Evolutionary conservation across 2,329 filamentous ascomycete species (phyloP), one percentile per base, ranked within the genome.

Genomic region (Fusarium gaditjirri): DNA sequence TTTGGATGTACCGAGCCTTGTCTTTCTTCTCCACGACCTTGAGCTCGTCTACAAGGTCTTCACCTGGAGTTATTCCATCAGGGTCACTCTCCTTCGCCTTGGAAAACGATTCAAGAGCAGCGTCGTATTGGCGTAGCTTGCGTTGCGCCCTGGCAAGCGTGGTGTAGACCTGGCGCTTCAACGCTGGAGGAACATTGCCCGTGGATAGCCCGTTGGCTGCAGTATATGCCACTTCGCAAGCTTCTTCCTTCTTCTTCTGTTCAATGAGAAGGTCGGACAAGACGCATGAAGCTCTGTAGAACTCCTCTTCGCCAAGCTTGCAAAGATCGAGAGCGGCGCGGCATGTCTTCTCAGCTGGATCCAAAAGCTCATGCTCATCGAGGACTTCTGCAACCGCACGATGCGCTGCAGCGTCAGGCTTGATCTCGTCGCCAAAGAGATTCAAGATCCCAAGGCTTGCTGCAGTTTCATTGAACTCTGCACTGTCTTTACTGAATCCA

Each of bases 341-440:
- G 6, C 50, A 36, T 12, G 31, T 43, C 7, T 33, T 41, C 25
- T 47, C 41, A 5, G 65, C 63, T 13, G 36, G 35, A 1, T 27
- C 53, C 1, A 29, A 8, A 5, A 39, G 23, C 4, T 36, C 23
- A 19, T 55, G 17, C 3, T 44, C 9, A 14, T 31, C 6, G 6
- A 66, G 61, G 6, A 61, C 23, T 7, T 46, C 9, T 7, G 61
- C 42, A 13, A 68, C 49, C 0, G 69, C 70, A 4, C 50, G 59
- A 2, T 68, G 55, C 12, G 71, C 61, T 42, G 67, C 36, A 8
- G 70, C 31, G 8, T 76, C 33, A 8, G 64, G 46, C 19, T 67
- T 61, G 31, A 68, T 39, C 14, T 68, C 63, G 1, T 78, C 72
- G 8, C 52, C 52, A 27, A 79, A 77, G 2, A 79, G 62, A 2